Evolutionary conservation across 495 filamentous ascomycete genomes (phyloP).

Genomic region (Penicillium steckii): DNA sequence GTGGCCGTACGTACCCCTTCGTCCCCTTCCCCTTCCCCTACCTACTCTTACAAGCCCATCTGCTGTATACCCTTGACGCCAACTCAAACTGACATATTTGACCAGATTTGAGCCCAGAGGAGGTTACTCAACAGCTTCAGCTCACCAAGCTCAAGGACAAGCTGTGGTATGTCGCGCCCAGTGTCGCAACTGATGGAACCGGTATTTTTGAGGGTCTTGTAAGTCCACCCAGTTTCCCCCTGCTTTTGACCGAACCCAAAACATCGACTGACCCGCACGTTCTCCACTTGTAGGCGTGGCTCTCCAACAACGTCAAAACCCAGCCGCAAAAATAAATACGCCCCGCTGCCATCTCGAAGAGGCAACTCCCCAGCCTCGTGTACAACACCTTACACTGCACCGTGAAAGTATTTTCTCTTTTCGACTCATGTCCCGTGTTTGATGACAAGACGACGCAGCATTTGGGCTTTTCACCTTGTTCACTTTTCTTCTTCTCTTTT

Average conservation of each 20-base stretch:
- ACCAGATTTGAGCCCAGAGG: conserved; percentile 79
- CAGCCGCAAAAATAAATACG: conserved; percentile 50
- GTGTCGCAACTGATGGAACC: conserved; percentile 89
- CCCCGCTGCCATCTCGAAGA: conserved; percentile 23
- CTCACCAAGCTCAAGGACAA: conserved; percentile 85
- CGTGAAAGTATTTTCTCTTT: conserved; percentile 24
- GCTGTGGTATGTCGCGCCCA: conserved; percentile 94
- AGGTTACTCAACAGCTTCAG: conserved; percentile 82
- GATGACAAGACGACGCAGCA: conserved; percentile 49
- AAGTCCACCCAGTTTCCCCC: conserved; percentile 29
- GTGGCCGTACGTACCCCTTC: conserved; percentile 61
- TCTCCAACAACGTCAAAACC: conserved; percentile 91
- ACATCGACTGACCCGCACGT: conserved; percentile 19
- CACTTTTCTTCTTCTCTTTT: conserved; percentile 15
- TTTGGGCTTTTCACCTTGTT: conserved; percentile 33
- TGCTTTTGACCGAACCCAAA: not conserved
- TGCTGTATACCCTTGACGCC: not conserved
- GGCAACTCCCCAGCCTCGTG: conserved; percentile 30
- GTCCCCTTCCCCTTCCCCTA: not conserved
- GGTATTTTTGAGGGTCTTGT: conserved; percentile 92
- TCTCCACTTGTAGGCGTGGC: conserved; percentile 64
- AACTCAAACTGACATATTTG: conserved; percentile 14
- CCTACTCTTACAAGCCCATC: too few species aligned
- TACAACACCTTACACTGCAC: conserved; percentile 41
- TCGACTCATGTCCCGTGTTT: conserved; percentile 44